A percentile compares a stretch with the other conserved stretches of the same genome.
Evolutionary conservation across 2,329 filamentous ascomycete genomes (phyloP).

Genomic region (Botrytis medusae): DNA sequence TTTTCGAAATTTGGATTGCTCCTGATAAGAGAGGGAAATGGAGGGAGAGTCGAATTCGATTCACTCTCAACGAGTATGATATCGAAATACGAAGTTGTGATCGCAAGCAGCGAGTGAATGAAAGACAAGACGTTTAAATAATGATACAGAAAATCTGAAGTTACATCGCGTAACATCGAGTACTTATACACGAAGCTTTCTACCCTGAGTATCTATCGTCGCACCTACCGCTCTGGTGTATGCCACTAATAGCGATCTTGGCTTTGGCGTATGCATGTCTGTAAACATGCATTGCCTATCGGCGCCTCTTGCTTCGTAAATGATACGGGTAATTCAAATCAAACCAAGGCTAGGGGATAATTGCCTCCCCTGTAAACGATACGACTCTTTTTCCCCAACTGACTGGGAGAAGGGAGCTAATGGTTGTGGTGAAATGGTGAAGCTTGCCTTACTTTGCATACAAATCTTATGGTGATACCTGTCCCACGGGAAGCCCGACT

Average conservation of each 20-base stretch:
- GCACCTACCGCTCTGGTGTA: neutral
- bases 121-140: neutral
- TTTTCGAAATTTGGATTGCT: neutral
- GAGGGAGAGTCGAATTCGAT: neutral
- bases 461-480: neutral
- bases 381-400: neutral
- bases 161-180: conserved; percentile 4
- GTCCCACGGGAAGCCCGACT: neutral
- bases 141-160: neutral
- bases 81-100: neutral
- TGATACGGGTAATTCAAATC: conserved; percentile 11
- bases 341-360: neutral
- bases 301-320: conserved; percentile 2
- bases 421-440: neutral
- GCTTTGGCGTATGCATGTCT: neutral
- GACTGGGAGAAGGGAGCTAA: neutral
- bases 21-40: neutral
- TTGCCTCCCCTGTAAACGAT: neutral
- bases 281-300: conserved; percentile 2
- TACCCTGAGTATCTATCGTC: conserved; percentile 6
- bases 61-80: conserved; percentile 11
- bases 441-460: neutral
- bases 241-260: neutral
- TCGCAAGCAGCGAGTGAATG: neutral
- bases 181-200: conserved; percentile 5